These are phyloP conservation scores for Serendipita vermifera DNA, from an alignment of 768 basidiomycete species.

Conservation along the genomic window DNA sequence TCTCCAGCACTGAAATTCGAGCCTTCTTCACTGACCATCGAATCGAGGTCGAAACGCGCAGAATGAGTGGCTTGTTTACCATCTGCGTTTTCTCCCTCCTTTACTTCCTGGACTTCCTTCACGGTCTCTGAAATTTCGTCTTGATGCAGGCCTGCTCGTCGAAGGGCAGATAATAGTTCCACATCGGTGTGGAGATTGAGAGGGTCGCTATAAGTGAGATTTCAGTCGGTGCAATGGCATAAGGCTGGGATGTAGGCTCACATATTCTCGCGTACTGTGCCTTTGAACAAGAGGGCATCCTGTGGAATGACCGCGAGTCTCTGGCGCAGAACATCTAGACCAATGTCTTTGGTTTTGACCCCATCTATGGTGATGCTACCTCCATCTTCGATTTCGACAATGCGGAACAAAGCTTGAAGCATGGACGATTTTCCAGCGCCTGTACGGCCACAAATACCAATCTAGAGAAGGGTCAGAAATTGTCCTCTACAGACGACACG, in stretches of 20 bases:
- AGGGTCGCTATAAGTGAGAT: conserved; percentile 34
- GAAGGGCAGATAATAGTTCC: conserved; percentile 47
- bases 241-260: conserved; percentile 12
- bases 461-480: conserved; percentile 18
- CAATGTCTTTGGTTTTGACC: conserved; percentile 38
- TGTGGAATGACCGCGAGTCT: conserved; percentile 58
- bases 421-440: conserved; percentile 28
- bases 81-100: neutral
- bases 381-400: conserved; percentile 48
- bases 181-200: conserved; percentile 41
- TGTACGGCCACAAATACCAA: conserved; percentile 39
- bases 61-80: neutral
- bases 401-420: conserved; percentile 28
- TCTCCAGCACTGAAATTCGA: conserved; percentile 57
- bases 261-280: conserved; percentile 38
- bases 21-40: conserved; percentile 23
- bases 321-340: conserved; percentile 39
- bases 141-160: conserved; percentile 47
- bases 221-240: conserved; percentile 3
- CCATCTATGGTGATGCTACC: conserved; percentile 43
- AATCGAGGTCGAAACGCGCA: neutral
- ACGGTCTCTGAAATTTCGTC: conserved; percentile 8
- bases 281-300: conserved; percentile 42
- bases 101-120: neutral
- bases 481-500: conserved; percentile 28